Evolutionary conservation across 2,329 filamentous ascomycete genomes (phyloP), one percentile per base, ranked within the genome.

Genomic region (Aureobasidium sp.): DNA sequence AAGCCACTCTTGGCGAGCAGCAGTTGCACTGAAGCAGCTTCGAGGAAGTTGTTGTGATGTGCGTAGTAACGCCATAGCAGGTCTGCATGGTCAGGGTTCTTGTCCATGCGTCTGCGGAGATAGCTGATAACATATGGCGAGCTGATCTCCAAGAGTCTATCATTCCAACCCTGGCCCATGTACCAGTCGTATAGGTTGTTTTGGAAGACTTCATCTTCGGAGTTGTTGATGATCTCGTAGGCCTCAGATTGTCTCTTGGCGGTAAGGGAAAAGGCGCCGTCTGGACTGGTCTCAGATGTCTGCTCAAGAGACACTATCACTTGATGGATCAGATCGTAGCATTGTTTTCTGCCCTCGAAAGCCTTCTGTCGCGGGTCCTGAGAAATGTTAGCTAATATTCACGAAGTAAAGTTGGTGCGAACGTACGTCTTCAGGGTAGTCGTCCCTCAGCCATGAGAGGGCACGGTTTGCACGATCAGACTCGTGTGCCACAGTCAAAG

Each of bases 121-220:
- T 96, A 99, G 2, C 86, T 89, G 45, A 95, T 83, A 30, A 97
- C 91, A 68, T 91, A 92, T 0, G 87, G 84, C 5, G 92, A 96
- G 62, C 92, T 84, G 57, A 94, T 91, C 37, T 88, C 85, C 37
- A 99, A 82, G 30, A 99, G 82, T 14, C 91, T 87, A 65, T 97
- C 91, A 10, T 85, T 88, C 85, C 90, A 92, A 21, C 89, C 88
- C 72, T 92, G 87, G 59, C 82, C 77, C 66, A 97, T 86, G 74
- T 99, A 99, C 93, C 94, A 99, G 69, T 97, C 92, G 72, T 97
- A 99, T n/a, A 99, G 81, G 68, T 90, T 91, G 64, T 90, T 95
- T 72, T 97, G 88, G 78, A 99, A 99, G 5, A 97, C 89, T 70
- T 97, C 90, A 67, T 99, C 94, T 14, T 87, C 83, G 0, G 93